Evolutionary conservation across 495 filamentous ascomycete genomes (phyloP).

Genomic region (Trichoderma virens): DNA sequence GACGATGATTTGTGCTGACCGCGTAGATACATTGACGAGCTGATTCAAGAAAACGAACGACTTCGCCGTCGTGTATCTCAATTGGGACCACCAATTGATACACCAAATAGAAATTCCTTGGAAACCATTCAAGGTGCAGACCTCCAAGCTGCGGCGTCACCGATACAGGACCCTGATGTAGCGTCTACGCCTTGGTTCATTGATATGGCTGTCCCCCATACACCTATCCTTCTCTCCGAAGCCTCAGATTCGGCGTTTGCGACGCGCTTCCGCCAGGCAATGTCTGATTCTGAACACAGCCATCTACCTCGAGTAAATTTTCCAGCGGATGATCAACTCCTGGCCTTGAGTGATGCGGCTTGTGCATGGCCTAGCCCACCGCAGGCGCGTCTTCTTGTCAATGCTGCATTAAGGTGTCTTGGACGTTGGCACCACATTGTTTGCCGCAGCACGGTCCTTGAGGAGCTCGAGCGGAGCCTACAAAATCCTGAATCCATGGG

Average conservation of each 20-base stretch:
- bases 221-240: conserved; percentile 40
- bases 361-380: not conserved
- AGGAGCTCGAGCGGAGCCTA: not conserved
- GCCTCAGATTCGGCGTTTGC: conserved; percentile 42
- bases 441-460: not conserved
- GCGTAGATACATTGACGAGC: not conserved
- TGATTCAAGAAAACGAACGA: not conserved
- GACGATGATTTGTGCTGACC: not conserved
- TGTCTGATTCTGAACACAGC: conserved; percentile 32
- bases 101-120: not conserved
- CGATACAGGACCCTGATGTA: not conserved
- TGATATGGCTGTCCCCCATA: conserved; percentile 33
- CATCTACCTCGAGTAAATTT: conserved; percentile 35
- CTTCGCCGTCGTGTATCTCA: not conserved
- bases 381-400: not conserved
- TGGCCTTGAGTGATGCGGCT: not conserved
- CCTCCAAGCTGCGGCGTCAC: not conserved
- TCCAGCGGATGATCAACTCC: not conserved
- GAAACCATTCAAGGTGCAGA: not conserved
- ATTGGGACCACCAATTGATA: not conserved
- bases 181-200: conserved; percentile 30
- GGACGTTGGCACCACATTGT: not conserved
- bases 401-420: not conserved
- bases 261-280: conserved; percentile 36
- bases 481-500: not conserved